Evolutionary conservation across 768 basidiomycete species (phyloP).

Genomic region (Hydnum rufescens): DNA sequence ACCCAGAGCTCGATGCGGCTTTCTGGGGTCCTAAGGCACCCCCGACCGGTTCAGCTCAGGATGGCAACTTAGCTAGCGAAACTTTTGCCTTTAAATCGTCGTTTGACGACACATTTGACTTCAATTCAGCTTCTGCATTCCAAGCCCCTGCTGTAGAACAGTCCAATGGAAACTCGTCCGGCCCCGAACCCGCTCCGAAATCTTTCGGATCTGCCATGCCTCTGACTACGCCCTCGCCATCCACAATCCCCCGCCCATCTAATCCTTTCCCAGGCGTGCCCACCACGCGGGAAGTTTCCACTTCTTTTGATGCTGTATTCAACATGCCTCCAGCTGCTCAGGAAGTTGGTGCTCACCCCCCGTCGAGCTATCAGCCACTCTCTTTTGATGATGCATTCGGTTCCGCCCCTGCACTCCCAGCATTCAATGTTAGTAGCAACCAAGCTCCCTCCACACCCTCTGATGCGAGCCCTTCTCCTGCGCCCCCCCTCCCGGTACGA

Average conservation of each 20-base stretch:
- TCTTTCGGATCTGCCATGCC: neutral
- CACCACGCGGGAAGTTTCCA: neutral
- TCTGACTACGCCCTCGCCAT: neutral
- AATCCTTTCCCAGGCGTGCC: conserved; percentile 9
- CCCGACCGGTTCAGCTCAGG: neutral
- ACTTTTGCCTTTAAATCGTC: conserved; percentile 12
- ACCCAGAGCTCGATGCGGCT: neutral
- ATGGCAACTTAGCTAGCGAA: neutral
- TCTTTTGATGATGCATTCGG: conserved; percentile 32
- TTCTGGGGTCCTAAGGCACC: too few relatives aligned
- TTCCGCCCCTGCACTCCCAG: conserved; percentile 10
- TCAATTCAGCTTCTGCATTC: conserved; percentile 16
- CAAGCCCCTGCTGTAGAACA: conserved; percentile 5
- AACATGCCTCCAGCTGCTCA: conserved; percentile 5
- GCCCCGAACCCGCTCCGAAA: neutral
- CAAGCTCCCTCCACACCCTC: neutral
- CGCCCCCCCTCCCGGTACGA: too few relatives aligned
- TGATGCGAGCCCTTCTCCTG: too few relatives aligned
- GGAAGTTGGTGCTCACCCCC: neutral
- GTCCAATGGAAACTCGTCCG: neutral
- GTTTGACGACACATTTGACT: conserved; percentile 42
- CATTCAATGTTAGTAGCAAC: neutral
- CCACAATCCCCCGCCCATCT: conserved; percentile 1
- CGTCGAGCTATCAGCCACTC: conserved; percentile 8
- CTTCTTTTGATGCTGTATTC: conserved; percentile 4